A percentile compares a stretch with the other conserved stretches of the same genome.
Evolutionary conservation across 352 stramenopile species (phyloP).

Genomic region (Phytopythium montanum): DNA sequence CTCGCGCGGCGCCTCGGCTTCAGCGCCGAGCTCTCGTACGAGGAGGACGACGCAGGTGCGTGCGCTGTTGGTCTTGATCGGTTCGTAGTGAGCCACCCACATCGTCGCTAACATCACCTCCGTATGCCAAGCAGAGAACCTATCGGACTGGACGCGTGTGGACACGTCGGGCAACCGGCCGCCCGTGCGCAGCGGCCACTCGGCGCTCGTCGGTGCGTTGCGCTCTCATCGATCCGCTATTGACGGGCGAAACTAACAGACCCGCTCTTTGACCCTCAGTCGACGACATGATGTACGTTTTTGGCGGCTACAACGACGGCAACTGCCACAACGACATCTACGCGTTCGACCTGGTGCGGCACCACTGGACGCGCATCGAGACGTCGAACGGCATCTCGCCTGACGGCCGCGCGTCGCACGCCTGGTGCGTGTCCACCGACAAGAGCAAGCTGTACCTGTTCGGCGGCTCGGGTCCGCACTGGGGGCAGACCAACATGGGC

Average conservation of each 20-base stretch:
- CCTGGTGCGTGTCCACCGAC: conserved; percentile 71
- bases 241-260: no score
- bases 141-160: conserved; percentile 76
- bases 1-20: conserved; percentile 72
- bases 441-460: conserved; percentile 79
- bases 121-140: conserved; percentile 24
- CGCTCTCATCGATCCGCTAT: not conserved
- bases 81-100: not conserved
- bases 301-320: conserved; percentile 83
- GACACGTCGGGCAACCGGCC: conserved; percentile 62
- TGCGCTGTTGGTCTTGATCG: not conserved
- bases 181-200: conserved; percentile 74
- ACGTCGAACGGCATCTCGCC: conserved; percentile 69
- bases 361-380: conserved; percentile 77
- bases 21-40: conserved; percentile 53
- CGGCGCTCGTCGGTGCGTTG: conserved; percentile 65
- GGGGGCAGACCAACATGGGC: conserved; percentile 86
- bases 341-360: conserved; percentile 72
- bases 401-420: conserved; percentile 69
- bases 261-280: conserved; percentile 30
- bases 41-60: conserved; percentile 53
- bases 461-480: conserved; percentile 71
- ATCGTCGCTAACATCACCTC: not conserved
- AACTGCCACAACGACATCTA: conserved; percentile 87
- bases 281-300: conserved; percentile 77